phyloP scores from a whole-genome alignment of 1,139 yeast genomes.

The Candida sp. region DNA sequence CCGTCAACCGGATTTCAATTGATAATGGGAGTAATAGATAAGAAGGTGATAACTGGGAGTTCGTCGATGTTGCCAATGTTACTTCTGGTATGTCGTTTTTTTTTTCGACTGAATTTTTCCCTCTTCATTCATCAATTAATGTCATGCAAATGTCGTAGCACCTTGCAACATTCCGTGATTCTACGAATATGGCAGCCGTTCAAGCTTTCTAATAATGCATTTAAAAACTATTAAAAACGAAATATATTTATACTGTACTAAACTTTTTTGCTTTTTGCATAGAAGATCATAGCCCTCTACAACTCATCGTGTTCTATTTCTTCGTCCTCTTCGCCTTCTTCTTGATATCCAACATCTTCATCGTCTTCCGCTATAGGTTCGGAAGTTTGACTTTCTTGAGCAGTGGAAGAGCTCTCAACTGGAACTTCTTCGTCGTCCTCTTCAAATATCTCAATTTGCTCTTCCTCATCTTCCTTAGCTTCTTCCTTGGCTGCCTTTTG shows the following conservation, averaged over 20 bases:
- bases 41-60: no score
- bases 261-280: background rate
- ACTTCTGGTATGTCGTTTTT: background rate
- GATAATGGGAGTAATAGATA: background rate
- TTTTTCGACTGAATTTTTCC: no score
- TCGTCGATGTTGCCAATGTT: background rate
- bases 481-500: constrained; percentile 22
- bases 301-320: constrained; percentile 58
- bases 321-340: background rate
- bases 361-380: constrained; percentile 5
- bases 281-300: constrained; percentile 23
- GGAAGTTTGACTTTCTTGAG: constrained; percentile 2
- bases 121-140: no score
- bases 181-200: no score
- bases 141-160: no score
- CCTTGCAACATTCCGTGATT: no score
- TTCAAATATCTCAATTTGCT: constrained; percentile 12
- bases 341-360: constrained; percentile 46
- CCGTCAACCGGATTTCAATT: background rate
- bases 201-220: no score
- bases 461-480: constrained; percentile 22
- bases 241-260: background rate
- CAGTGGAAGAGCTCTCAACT: background rate
- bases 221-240: background rate
- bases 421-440: constrained; percentile 13